phyloP scores from a whole-genome alignment of 768 basidiomycete genomes.

The Termitomyces sp. region DNA sequence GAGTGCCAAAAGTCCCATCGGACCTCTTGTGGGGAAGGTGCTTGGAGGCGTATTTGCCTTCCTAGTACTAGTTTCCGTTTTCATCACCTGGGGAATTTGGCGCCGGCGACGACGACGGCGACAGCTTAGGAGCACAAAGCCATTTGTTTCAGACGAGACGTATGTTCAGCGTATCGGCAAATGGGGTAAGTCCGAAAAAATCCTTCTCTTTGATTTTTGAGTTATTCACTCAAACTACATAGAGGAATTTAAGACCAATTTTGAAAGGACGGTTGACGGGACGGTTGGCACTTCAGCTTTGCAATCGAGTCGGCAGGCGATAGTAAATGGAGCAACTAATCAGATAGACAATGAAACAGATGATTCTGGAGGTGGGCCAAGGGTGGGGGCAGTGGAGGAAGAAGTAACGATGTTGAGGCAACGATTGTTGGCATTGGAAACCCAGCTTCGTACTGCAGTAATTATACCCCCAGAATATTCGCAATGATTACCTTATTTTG shows the following conservation, averaged over 20 bases:
- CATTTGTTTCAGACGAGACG: background rate
- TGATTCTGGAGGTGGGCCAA: too few relatives aligned
- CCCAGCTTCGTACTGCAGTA: background rate
- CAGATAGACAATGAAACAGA: too few relatives aligned
- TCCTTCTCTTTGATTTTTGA: background rate
- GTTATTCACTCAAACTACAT: background rate
- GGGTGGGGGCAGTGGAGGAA: background rate
- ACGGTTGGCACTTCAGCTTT: background rate
- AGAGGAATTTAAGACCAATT: background rate
- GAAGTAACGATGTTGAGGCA: background rate
- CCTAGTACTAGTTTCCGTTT: background rate
- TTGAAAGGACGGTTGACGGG: background rate
- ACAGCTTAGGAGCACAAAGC: background rate
- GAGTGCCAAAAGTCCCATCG: background rate
- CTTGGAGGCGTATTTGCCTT: background rate
- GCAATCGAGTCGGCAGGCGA: too few relatives aligned
- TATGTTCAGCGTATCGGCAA: background rate
- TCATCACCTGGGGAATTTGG: background rate
- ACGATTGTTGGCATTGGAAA: background rate
- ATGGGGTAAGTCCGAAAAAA: background rate
- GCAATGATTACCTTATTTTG: background rate
- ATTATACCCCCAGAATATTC: background rate
- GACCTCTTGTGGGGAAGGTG: background rate
- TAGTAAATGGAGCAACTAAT: too few relatives aligned
- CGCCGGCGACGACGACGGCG: background rate